Evolutionary conservation across 78 protist species (phyloP), one percentile per base, ranked within the genome.

Genomic region (Dictyostelium brefeldianum): DNA sequence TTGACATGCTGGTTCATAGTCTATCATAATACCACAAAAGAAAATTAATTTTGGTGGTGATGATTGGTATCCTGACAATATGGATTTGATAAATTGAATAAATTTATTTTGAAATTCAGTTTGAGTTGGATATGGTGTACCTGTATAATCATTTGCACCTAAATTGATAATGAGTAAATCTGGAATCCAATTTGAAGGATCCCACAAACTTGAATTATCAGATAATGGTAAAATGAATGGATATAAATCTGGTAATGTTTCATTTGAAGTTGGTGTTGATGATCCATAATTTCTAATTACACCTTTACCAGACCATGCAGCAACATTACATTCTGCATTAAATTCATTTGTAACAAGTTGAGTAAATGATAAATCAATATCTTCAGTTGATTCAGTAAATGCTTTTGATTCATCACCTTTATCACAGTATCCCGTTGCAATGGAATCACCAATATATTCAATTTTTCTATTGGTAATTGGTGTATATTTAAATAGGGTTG

Each of bases 401-500:
- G 62, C 11, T 48, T 83, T 73, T 29, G 84, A 87, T 48, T 77
- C 25, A 2, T 17, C 50, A n/a, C 78, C 96, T 14, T 29, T 46
- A 53, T 57, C 74, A 15, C 96, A 90, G 62, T 80, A 92, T 1
- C 92, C 90, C 4, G 82, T 46, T 2, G 91, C 84, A 6, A 92
- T 92, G 57, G 74, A 48, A 51, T 92, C 96, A n/a, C 96, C 96
- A 81, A 92, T 51, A 48, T 82, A 83, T 47, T 92, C 96, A 18
- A 92, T 12, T 53, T 59, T 27, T 43, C 27, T 31, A 22, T n/a
- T 20, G 1, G 25, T 29, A 0, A 7, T 0, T 29, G 62, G 54
- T 27, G 10, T 10, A 27, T 20, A 87, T 36, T 12, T 18, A 9
- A n/a, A 81, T 29, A 59, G n/a, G 17, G 9, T 75, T 14, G 15